Conservation (phyloP, 106 monocot species). For the Dendrobium officinale region DNA sequence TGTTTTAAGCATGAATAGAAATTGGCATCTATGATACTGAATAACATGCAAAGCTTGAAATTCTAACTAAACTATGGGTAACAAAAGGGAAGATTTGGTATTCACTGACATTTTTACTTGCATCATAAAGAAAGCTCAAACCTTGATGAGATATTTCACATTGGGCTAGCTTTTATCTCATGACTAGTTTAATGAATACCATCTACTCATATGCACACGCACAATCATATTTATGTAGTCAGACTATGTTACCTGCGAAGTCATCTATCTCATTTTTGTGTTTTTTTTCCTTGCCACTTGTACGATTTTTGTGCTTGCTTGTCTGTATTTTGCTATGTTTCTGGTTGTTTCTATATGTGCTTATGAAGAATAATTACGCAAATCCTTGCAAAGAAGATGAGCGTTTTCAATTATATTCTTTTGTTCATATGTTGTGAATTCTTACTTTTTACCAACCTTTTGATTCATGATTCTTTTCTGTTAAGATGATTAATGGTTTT, state of each 20-base stretch:
- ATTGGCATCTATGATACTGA: neutral
- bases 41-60: neutral
- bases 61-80: neutral
- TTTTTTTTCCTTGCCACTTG: neutral
- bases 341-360: neutral
- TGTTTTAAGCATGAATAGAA: neutral
- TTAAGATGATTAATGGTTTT: slow-evolving; percentile 1
- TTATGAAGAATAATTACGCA: neutral
- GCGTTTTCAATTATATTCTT: neutral
- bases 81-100: neutral
- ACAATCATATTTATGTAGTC: neutral
- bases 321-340: neutral
- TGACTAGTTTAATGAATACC: neutral
- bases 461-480: neutral
- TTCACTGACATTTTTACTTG: too few species aligned
- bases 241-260: neutral
- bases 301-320: neutral
- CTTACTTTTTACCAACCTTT: neutral
- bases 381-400: neutral
- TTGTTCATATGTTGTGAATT: slow-evolving; percentile 3
- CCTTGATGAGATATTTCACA: too few species aligned
- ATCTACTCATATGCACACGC: neutral
- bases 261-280: neutral
- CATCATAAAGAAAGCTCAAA: too few species aligned
- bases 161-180: neutral